These are phyloP conservation scores for Metarhizium humberi DNA, from an alignment of 2,329 filamentous ascomycete genomes.

Conservation along the genomic window DNA sequence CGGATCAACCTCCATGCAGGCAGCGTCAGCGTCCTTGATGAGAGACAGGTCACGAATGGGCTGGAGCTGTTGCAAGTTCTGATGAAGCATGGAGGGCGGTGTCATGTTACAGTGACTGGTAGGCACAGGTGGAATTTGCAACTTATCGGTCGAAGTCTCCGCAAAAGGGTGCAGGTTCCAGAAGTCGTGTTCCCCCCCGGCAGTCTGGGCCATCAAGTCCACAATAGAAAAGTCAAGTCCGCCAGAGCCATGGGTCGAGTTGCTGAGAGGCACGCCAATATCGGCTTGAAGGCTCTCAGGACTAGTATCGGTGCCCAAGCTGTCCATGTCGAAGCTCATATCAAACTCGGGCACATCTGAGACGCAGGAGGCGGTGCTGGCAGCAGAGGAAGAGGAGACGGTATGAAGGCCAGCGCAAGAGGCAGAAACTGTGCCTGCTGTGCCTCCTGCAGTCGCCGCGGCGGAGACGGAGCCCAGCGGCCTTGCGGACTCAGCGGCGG, in stretches of 20 bases:
- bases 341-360: slow-evolving; percentile 23
- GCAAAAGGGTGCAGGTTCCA: slow-evolving; percentile 15
- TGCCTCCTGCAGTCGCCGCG: neutral
- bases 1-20: slow-evolving; percentile 18
- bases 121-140: slow-evolving; percentile 21
- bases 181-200: slow-evolving; percentile 11
- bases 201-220: slow-evolving; percentile 19
- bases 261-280: neutral
- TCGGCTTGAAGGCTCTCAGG: slow-evolving; percentile 19
- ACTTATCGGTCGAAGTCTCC: slow-evolving; percentile 17
- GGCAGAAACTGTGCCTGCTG: neutral
- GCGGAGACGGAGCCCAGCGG: neutral
- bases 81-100: slow-evolving; percentile 8
- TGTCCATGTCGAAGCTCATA: slow-evolving; percentile 26
- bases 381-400: slow-evolving; percentile 1
- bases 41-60: slow-evolving; percentile 22
- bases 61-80: slow-evolving; percentile 4
- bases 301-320: slow-evolving; percentile 20
- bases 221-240: slow-evolving; percentile 25
- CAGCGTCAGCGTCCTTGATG: slow-evolving; percentile 11
- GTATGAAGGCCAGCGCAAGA: neutral
- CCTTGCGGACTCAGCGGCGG: slow-evolving; percentile 13
- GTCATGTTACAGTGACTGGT: slow-evolving; percentile 4
- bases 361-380: slow-evolving; percentile 8
- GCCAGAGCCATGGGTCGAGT: slow-evolving; percentile 9